These are phyloP conservation scores for Kwoniella shandongensis DNA, from an alignment of 768 basidiomycete genomes.

Conservation along the genomic window DNA sequence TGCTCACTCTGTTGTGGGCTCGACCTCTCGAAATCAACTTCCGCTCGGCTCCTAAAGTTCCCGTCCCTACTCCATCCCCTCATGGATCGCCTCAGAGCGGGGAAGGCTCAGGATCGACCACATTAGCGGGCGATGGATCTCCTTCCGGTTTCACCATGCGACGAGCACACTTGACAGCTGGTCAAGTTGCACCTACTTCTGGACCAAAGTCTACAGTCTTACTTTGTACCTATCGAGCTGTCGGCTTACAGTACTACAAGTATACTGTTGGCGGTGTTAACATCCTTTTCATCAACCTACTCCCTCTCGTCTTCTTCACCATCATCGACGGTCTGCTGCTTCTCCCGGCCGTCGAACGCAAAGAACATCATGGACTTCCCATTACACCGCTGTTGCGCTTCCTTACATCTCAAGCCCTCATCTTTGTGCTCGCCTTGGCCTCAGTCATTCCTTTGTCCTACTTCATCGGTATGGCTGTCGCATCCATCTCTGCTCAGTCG, in stretches of 20 bases:
- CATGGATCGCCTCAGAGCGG: conserved; percentile 23
- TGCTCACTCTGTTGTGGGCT: conserved; percentile 74
- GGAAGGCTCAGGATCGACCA: conserved; percentile 27
- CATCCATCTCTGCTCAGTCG: conserved; percentile 96
- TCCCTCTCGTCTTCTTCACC: conserved; percentile 91
- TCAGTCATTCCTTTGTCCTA: conserved; percentile 96
- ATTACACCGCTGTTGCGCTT: conserved; percentile 67
- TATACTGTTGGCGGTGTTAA: conserved; percentile 98
- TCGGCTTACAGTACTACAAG: conserved; percentile 92
- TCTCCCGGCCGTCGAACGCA: conserved; percentile 67
- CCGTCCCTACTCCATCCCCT: conserved; percentile 55
- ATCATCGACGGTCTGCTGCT: conserved; percentile 89
- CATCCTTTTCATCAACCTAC: conserved; percentile 93
- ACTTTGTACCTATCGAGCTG: conserved; percentile 89
- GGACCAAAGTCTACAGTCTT: conserved; percentile 82
- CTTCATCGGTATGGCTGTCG: conserved; percentile 99
- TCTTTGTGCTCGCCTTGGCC: conserved; percentile 79
- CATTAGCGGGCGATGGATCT: conserved; percentile 44
- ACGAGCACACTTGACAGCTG: conserved; percentile 72
- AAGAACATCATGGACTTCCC: conserved; percentile 60
- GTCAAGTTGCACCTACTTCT: conserved; percentile 78
- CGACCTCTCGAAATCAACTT: conserved; percentile 86
- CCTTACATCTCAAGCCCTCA: conserved; percentile 70
- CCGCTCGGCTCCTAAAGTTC: conserved; percentile 74
- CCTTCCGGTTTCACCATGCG: conserved; percentile 62